Evolutionary conservation across 1,284 basidiomycete species (phyloP).

Genomic region (Boletellus deceptivus): DNA sequence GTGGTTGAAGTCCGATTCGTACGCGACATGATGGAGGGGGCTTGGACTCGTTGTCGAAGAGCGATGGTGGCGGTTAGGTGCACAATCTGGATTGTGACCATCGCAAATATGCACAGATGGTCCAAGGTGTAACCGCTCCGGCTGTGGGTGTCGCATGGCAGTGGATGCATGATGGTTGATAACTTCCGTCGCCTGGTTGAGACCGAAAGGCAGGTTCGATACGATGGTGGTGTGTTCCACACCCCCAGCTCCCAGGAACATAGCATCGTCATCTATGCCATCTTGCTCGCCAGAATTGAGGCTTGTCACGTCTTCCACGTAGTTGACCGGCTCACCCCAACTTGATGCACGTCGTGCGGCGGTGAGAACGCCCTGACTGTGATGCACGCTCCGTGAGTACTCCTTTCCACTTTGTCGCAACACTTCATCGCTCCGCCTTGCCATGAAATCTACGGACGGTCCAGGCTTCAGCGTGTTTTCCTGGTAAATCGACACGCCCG

Average conservation of each 20-base stretch:
- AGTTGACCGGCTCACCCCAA: conserved; percentile 48
- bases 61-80: conserved; percentile 29
- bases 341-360: conserved; percentile 59
- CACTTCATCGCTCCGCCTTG: conserved; percentile 36
- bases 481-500: conserved; percentile 26
- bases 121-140: conserved; percentile 27
- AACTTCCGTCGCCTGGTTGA: conserved; percentile 31
- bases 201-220: conserved; percentile 38
- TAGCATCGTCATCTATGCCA: conserved; percentile 42
- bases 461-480: conserved; percentile 18
- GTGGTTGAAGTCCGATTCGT: conserved; percentile 30
- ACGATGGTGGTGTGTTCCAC: conserved; percentile 43
- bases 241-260: conserved; percentile 54
- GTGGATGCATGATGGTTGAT: conserved; percentile 23
- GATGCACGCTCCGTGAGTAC: conserved; percentile 26
- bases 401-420: conserved; percentile 28
- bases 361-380: conserved; percentile 32
- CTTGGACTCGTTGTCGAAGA: conserved; percentile 41
- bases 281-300: conserved; percentile 51
- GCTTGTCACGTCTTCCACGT: conserved; percentile 53
- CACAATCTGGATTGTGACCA: conserved; percentile 25
- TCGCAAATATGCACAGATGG: conserved; percentile 25
- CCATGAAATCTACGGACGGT: conserved; percentile 22
- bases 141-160: conserved; percentile 28
- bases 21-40: conserved; percentile 40